phyloP scores from a whole-genome alignment of 2,329 filamentous ascomycete genomes.

The Graphium sp. region DNA sequence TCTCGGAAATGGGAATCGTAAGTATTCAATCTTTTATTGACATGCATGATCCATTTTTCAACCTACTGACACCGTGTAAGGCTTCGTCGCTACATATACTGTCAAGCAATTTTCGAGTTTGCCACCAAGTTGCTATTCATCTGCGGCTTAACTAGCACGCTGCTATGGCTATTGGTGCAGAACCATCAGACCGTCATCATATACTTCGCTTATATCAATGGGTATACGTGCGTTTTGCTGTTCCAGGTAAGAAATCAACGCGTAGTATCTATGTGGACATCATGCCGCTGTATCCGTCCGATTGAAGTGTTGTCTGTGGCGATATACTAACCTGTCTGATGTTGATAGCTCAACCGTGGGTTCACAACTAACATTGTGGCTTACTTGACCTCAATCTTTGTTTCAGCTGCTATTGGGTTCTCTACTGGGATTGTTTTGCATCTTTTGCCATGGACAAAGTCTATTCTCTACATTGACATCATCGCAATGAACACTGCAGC shows the following conservation, averaged over 20 bases:
- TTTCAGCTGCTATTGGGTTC: slow-evolving; percentile 14
- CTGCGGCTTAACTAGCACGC: slow-evolving; percentile 14
- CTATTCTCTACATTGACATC: slow-evolving; percentile 14
- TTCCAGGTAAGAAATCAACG: too few relatives aligned
- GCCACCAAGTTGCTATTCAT: slow-evolving; percentile 13
- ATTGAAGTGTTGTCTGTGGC: not conserved
- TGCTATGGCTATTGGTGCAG: slow-evolving; percentile 17
- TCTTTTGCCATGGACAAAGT: slow-evolving; percentile 10
- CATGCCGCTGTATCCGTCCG: too few relatives aligned
- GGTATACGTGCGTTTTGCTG: slow-evolving; percentile 17
- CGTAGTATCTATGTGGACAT: too few relatives aligned
- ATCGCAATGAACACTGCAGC: slow-evolving; percentile 14
- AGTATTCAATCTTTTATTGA: slow-evolving; percentile 3
- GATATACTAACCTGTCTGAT: not conserved
- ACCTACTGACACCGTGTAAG: not conserved
- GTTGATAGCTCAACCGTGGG: slow-evolving; percentile 16
- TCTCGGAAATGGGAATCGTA: slow-evolving; percentile 7
- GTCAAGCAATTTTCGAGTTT: slow-evolving; percentile 13
- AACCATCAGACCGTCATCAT: slow-evolving; percentile 13
- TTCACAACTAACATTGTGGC: slow-evolving; percentile 17
- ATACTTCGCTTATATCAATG: slow-evolving; percentile 16
- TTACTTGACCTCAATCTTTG: slow-evolving; percentile 16
- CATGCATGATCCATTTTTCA: not conserved
- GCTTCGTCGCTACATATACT: slow-evolving; percentile 8
- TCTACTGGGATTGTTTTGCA: slow-evolving; percentile 14